These are phyloP conservation scores for Petunia hybrid DNA, from an alignment of 305 asterid species.

Conservation along the genomic window DNA sequence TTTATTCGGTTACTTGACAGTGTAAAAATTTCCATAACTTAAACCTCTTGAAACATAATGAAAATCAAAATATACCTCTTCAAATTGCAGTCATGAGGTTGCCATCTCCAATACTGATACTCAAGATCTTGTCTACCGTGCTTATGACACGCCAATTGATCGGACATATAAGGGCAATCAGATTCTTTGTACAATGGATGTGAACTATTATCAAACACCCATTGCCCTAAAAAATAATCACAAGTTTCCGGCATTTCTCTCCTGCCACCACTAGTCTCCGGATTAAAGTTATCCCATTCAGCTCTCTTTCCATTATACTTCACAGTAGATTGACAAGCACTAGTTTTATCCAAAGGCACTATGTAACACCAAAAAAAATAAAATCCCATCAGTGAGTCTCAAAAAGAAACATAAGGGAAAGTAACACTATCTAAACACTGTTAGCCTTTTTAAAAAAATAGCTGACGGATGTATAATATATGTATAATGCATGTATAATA, in stretches of 20 bases:
- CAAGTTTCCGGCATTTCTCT: constrained; percentile 54
- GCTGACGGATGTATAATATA: too few relatives aligned
- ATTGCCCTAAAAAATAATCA: constrained; percentile 78
- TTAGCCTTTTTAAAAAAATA: too few relatives aligned
- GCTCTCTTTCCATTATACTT: constrained; percentile 72
- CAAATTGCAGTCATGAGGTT: constrained; percentile 77
- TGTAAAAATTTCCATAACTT: too few relatives aligned
- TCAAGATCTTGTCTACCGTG: constrained; percentile 78
- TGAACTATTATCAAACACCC: constrained; percentile 80
- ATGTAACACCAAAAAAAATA: constrained; percentile 7
- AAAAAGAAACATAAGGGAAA: background rate
- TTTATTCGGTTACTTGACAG: too few relatives aligned
- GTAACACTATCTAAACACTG: too few relatives aligned
- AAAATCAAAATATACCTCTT: constrained; percentile 60
- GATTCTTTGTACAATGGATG: constrained; percentile 78
- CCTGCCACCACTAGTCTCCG: constrained; percentile 39
- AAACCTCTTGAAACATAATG: background rate
- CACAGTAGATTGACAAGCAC: constrained; percentile 66
- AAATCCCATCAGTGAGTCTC: background rate
- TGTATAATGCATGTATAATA: too few relatives aligned
- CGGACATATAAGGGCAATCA: constrained; percentile 92
- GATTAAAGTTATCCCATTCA: constrained; percentile 41
- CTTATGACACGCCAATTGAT: constrained; percentile 90
- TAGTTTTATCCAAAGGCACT: constrained; percentile 66
- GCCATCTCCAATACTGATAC: constrained; percentile 90